Base-by-base conservation (phyloP, 768 basidiomycete species). In the Mycena capillaripes region DNA sequence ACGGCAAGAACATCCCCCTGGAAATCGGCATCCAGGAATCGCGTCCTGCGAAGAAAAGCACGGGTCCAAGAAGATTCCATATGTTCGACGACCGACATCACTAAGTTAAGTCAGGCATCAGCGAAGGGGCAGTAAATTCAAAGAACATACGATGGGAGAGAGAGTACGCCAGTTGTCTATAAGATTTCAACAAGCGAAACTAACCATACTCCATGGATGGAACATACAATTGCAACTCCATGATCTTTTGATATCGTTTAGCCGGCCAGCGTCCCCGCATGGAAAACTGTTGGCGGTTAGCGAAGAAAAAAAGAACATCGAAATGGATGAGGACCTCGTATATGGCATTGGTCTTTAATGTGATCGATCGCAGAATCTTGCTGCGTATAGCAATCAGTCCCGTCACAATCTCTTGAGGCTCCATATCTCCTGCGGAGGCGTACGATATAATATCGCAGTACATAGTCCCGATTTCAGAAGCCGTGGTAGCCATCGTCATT, bases 1-100 rank as follows among this genome's bases (percentile, higher is more conserved):
- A 96, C 93, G 12, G 95, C 93, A 4, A 97, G 85, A 9, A 95
- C 86, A 66, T 96, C 95, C 1, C 95, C 96, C 73, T 96, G 91
- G 75, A 97, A 97, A 73, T 91, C 90, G 0, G 92, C 86, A 77
- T 97, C 95, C 40, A 91, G 83, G 70, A 97, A 88, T 14, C 94
- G 86, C 0, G 94, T 94, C 36, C 95, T 84, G 23, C 88, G 87
- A 21, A 97, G 85, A 73, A 96, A 90, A 0, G 95, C 95, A 14
- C 86, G 85, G 1, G 92, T 86, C 95, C 96, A 97, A 14, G 90
- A 86, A 2, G 90, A 90, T 57, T 95, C 93, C 58, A 97, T 84
- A 70, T 91, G 89, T 52, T 90, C 88, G 11, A 95, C 81, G 16
- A 94, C 89, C 9, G 93, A 94, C 82, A 92, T 86, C 9, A 97